Evolutionary conservation across 2,329 filamentous ascomycete species (phyloP), one percentile per base, ranked within the genome.

Genomic region (Colletotrichum noveboracense): DNA sequence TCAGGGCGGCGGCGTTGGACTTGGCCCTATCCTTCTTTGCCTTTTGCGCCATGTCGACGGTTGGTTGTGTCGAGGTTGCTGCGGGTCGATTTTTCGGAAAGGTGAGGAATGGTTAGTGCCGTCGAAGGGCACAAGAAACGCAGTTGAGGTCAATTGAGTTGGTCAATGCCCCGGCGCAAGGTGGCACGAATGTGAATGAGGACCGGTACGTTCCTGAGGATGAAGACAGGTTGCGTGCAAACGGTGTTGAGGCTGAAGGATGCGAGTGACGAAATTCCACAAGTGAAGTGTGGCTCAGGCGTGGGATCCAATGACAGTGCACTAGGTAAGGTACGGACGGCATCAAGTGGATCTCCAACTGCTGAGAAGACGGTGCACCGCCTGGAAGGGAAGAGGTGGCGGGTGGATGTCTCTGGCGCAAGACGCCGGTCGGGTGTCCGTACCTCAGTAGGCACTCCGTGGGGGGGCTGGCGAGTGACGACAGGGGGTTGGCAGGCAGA

Each of bases 1-100:
- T 94, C 62, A 99, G 92, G 58, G 94, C 89, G 38, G 91, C 88
- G 62, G 91, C 88, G 85, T 98, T 98, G 86, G 94, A 92, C 79
- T 94, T 94, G 73, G 97, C 97, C 77, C 87, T 86, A 80, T 92
- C 90, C 80, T 92, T 92, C 82, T 91, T 91, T 72, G 91, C 91
- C 81, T 92, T 92, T 81, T 92, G 90, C 34, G 91, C 91, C 91
- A 92, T 92, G 76, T 68, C 77, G 77, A 24, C 43, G 14, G 43
- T 16, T 30, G 21, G 43, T 3, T 30, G 48, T 28, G 13, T 21
- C 18, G 38, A 71, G 48, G 28, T 48, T 64, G 43, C 21, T 36
- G 30, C 34, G 14, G 26, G 10, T 18, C 28, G 38, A 32, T 24
- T 43, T 13, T 16, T 18, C 16, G 16, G 36, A 32, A 16, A 18